These are phyloP conservation scores for Catharanthus roseus DNA, from an alignment of 257 asterid genomes.

Conservation along the genomic window DNA sequence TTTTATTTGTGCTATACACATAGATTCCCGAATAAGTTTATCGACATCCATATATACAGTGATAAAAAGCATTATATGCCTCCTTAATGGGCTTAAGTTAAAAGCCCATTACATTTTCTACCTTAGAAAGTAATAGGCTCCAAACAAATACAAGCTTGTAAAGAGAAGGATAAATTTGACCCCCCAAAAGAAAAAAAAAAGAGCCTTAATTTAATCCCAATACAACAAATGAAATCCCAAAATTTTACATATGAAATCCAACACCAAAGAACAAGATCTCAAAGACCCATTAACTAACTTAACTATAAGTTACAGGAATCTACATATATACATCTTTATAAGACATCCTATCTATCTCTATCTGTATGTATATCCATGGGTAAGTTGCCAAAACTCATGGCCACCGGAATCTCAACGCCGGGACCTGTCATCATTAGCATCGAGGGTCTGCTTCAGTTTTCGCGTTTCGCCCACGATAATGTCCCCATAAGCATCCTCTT, in stretches of 20 bases:
- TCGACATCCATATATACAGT: too few species aligned
- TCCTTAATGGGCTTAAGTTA: too few species aligned
- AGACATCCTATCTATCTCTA: background rate
- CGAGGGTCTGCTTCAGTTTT: slow-evolving; percentile 31
- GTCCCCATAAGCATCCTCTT: slow-evolving; percentile 48
- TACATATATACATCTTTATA: background rate
- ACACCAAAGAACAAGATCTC: background rate
- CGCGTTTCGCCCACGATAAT: slow-evolving; percentile 42
- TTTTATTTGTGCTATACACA: too few species aligned
- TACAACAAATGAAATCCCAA: background rate
- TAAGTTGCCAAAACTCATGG: background rate
- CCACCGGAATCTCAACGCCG: background rate
- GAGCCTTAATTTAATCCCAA: too few species aligned
- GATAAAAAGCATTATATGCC: too few species aligned
- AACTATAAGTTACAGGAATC: background rate
- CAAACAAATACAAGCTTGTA: too few species aligned
- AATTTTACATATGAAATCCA: too few species aligned
- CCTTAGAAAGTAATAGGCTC: too few species aligned
- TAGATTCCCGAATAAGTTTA: too few species aligned
- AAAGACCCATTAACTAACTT: background rate
- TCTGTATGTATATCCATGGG: background rate
- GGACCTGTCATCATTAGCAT: slow-evolving; percentile 9
- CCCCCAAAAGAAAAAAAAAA: background rate
- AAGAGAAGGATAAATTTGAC: too few species aligned
- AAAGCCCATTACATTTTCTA: too few species aligned